Base-by-base conservation (phyloP, 139 green algal genomes). In the Tetraselmis chui region DNA sequence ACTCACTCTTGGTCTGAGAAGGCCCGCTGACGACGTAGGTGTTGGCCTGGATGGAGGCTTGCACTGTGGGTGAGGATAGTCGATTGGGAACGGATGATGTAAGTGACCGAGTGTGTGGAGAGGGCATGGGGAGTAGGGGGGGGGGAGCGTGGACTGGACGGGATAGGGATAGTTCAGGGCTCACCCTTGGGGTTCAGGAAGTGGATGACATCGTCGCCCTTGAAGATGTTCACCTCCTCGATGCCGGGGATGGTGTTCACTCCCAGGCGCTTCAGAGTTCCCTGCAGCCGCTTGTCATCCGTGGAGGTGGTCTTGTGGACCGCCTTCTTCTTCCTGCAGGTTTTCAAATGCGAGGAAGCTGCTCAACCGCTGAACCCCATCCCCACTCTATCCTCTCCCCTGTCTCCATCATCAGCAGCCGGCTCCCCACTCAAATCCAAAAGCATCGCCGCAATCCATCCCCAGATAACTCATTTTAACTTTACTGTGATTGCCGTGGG, bases 221-320 rank as follows among this genome's bases (percentile, higher is more conserved):
- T 93, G 89, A 99, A 97, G 81, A 99, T 96, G 89, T 98, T 97
- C 27, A 99, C 97, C 89, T 99, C 97, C 90, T 99, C 97, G 80
- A 99, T 99, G 82, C 95, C 97, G 29, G 96, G 95, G 81, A 99
- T 99, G 81, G 93, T 97, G 90, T 98, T 99, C 77, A 99, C 95
- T n/a, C 95, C 96, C 32, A 99, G 87, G 29, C 95, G 89, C 91
- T 99, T 99, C 1, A 99, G 91, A 0, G 94, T 98, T 91, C 89
- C 95, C 85, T 99, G 96, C 59, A 99, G 89, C 75, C 93, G 89
- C 91, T 99, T 99, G 89, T 99, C 97, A 86, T 99, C 96, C 31
- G 94, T 98, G 32, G 90, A 90, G 1, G 91, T 95, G 5, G 95
- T 95, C 89, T 99, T 99, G 92, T 99, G 97, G 76, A 97, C 93